Conservation (phyloP, 495 filamentous ascomycete genomes). For the Sordaria brevicollis region DNA sequence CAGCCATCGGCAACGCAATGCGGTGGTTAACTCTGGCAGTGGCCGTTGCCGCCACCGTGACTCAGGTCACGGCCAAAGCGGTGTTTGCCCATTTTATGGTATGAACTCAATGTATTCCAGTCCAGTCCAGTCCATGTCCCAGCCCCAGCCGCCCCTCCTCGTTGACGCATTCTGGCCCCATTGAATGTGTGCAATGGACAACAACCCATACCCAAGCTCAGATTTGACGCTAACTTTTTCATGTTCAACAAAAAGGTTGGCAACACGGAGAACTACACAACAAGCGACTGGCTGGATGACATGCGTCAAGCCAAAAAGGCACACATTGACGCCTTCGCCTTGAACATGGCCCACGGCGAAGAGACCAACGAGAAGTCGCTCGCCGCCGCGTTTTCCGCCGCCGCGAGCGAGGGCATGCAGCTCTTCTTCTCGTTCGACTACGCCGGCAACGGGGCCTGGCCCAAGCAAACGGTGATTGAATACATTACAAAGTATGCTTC, state of each 20-base stretch:
- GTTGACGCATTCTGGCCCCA: too few species aligned
- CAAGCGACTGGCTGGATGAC: neutral
- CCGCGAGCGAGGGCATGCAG: neutral
- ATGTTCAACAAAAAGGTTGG: neutral
- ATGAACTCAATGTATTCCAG: neutral
- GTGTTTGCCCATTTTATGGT: neutral
- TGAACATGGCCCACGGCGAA: conserved; percentile 5
- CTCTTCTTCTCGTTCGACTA: conserved; percentile 11
- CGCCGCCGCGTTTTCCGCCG: neutral
- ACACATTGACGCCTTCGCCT: conserved; percentile 8
- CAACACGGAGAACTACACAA: neutral
- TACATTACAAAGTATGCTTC: conserved; percentile 19
- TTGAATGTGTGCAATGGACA: too few species aligned
- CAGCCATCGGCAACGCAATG: neutral
- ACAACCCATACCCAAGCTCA: too few species aligned
- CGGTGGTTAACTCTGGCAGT: neutral
- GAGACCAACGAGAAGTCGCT: neutral
- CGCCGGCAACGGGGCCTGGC: conserved; percentile 1
- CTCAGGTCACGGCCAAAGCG: neutral
- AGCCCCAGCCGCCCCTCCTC: too few species aligned
- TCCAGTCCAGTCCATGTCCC: too few species aligned
- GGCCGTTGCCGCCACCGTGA: neutral
- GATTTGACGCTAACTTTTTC: too few species aligned
- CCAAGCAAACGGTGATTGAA: neutral
- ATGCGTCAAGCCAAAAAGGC: neutral